Percentiles rank a stretch among this genome's conserved stretches.
phyloP scores from a whole-genome alignment of 192 early-diverging fungal genomes.

The Chytriomyces sp. region DNA sequence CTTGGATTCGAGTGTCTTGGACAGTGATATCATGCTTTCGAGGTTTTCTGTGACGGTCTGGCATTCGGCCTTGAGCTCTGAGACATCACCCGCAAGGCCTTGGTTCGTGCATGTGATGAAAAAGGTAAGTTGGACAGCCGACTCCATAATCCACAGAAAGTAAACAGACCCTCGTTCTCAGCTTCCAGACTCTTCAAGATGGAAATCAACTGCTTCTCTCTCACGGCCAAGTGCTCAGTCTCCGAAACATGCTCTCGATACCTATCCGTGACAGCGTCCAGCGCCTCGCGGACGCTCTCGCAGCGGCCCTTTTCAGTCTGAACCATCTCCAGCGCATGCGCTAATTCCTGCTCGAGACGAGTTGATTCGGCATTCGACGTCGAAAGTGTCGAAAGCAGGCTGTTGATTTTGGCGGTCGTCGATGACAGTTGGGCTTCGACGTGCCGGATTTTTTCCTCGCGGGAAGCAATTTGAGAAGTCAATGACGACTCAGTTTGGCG shows the following conservation, averaged over 20 bases:
- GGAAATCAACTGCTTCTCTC: slow-evolving; percentile 50
- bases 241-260: slow-evolving; percentile 51
- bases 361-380: slow-evolving; percentile 30
- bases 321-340: not conserved
- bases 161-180: slow-evolving; percentile 41
- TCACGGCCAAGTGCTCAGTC: slow-evolving; percentile 21
- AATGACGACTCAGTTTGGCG: not conserved
- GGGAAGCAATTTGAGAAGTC: slow-evolving; percentile 1
- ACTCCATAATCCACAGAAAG: not conserved
- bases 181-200: slow-evolving; percentile 38
- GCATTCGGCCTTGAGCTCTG: slow-evolving; percentile 25
- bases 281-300: slow-evolving; percentile 32
- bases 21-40: slow-evolving; percentile 7
- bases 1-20: slow-evolving; percentile 29
- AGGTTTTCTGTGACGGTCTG: slow-evolving; percentile 18
- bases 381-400: slow-evolving; percentile 33
- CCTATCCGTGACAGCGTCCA: slow-evolving; percentile 48
- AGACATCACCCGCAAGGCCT: not conserved
- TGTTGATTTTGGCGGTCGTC: not conserved
- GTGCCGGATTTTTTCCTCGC: not conserved
- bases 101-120: not conserved
- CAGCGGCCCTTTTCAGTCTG: slow-evolving; percentile 6
- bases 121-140: not conserved
- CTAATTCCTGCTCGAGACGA: slow-evolving; percentile 27
- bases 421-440: slow-evolving; percentile 18